Evolutionary conservation across 106 monocot genomes (phyloP).

Genomic region (Chionographis japonica): DNA sequence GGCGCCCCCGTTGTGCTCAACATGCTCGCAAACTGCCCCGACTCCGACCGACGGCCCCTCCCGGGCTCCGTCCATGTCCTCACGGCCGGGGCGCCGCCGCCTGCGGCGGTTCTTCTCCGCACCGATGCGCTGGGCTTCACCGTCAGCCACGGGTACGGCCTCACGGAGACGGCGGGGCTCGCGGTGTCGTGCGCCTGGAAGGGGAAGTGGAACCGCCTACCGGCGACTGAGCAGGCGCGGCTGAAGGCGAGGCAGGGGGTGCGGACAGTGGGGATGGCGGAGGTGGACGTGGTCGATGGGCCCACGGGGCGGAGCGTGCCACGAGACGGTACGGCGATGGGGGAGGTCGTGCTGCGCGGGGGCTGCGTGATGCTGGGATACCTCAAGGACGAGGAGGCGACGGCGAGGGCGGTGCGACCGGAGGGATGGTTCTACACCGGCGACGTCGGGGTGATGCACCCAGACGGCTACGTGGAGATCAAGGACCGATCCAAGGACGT

Average conservation of each 20-base stretch:
- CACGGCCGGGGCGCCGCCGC: slow-evolving; percentile 34
- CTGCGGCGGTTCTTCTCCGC: slow-evolving; percentile 17
- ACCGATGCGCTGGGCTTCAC: slow-evolving; percentile 25
- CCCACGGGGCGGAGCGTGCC: slow-evolving; percentile 19
- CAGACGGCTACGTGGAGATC: slow-evolving; percentile 11
- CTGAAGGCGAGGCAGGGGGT: slow-evolving; percentile 64
- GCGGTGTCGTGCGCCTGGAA: slow-evolving; percentile 68
- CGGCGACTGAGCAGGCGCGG: slow-evolving; percentile 44
- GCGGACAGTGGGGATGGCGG: slow-evolving; percentile 16
- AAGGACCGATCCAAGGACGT: slow-evolving; percentile 14
- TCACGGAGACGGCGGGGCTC: slow-evolving; percentile 55
- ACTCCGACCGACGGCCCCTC: neutral
- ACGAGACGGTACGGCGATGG: slow-evolving; percentile 28
- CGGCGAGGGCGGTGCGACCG: neutral
- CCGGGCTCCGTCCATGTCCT: slow-evolving; percentile 9
- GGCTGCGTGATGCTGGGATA: slow-evolving; percentile 19
- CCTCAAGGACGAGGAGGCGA: slow-evolving; percentile 16
- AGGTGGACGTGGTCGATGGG: slow-evolving; percentile 25
- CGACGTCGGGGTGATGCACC: slow-evolving; percentile 11
- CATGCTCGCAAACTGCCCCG: slow-evolving; percentile 12
- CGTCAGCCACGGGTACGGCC: slow-evolving; percentile 26
- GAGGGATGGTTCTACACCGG: slow-evolving; percentile 16
- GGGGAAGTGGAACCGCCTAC: slow-evolving; percentile 47
- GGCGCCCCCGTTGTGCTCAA: slow-evolving; percentile 8
- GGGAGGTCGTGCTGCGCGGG: slow-evolving; percentile 25